Evolutionary conservation across 805 yeast species (phyloP).

Genomic region (Ogataea paraovalis): DNA sequence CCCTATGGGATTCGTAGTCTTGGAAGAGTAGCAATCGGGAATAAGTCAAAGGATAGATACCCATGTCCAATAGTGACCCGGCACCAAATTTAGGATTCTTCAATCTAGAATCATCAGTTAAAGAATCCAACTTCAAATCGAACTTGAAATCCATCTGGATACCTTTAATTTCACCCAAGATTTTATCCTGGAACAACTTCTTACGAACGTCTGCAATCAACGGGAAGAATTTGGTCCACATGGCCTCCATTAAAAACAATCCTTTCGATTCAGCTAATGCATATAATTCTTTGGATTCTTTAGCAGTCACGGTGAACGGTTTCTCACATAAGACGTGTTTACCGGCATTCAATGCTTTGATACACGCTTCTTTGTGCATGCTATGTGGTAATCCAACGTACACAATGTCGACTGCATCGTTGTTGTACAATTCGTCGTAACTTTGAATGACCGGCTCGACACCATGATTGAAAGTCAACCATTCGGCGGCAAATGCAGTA

Average conservation of each 20-base stretch:
- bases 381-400: slow-evolving; percentile 56
- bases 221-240: slow-evolving; percentile 57
- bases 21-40: slow-evolving; percentile 37
- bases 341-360: slow-evolving; percentile 38
- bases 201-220: slow-evolving; percentile 33
- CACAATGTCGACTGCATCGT: slow-evolving; percentile 42
- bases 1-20: slow-evolving; percentile 27
- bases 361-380: slow-evolving; percentile 39
- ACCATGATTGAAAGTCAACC: slow-evolving; percentile 13
- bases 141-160: slow-evolving; percentile 41
- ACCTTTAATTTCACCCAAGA: slow-evolving; percentile 45
- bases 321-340: slow-evolving; percentile 54
- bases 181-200: slow-evolving; percentile 36
- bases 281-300: slow-evolving; percentile 40
- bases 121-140: slow-evolving; percentile 31
- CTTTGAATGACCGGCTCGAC: slow-evolving; percentile 13
- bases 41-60: slow-evolving; percentile 49
- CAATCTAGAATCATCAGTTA: slow-evolving; percentile 35
- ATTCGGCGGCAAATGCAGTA: slow-evolving; percentile 26
- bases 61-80: slow-evolving; percentile 54
- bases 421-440: slow-evolving; percentile 44
- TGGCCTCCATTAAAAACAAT: slow-evolving; percentile 54
- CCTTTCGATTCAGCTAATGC: slow-evolving; percentile 40
- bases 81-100: slow-evolving; percentile 47
- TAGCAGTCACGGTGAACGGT: slow-evolving; percentile 46